These are phyloP conservation scores for Sisymbrium irio DNA, from an alignment of 345 rosid genomes.

Conservation along the genomic window DNA sequence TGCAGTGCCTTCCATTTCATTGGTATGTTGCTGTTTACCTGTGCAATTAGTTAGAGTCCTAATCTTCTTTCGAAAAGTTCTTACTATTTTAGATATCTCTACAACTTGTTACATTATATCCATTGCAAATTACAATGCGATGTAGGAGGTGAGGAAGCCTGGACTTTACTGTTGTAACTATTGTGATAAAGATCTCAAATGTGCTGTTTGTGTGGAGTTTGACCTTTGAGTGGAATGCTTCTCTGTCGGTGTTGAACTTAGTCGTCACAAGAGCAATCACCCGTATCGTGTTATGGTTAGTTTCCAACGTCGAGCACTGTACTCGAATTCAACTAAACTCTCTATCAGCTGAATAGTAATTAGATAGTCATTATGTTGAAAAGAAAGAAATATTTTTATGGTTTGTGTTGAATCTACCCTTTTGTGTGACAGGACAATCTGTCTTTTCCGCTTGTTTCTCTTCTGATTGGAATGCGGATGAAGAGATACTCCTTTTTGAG, in stretches of 20 bases:
- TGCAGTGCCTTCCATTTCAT: constrained; percentile 38
- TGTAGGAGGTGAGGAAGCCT: constrained; percentile 48
- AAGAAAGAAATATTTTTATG: not conserved
- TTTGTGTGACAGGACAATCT: constrained; percentile 71
- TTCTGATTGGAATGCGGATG: constrained; percentile 95
- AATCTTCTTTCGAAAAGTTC: not conserved
- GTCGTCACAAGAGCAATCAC: constrained; percentile 74
- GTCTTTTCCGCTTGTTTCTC: constrained; percentile 81
- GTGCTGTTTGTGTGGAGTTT: constrained; percentile 81
- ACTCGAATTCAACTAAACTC: not conserved
- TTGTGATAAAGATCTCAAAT: constrained; percentile 82
- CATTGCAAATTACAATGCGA: constrained; percentile 24
- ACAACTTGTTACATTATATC: not conserved
- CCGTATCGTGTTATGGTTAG: constrained; percentile 89
- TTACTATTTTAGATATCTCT: too few relatives aligned
- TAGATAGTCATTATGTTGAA: not conserved
- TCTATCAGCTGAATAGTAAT: not conserved
- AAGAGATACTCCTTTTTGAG: constrained; percentile 93
- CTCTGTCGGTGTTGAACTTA: constrained; percentile 76
- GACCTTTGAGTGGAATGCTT: constrained; percentile 96
- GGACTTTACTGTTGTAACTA: constrained; percentile 86
- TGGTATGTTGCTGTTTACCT: constrained; percentile 9
- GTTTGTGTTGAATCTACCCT: constrained; percentile 1
- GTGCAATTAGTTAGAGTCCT: not conserved
- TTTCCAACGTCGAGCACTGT: constrained; percentile 3